Evolutionary conservation across 1,284 basidiomycete genomes (phyloP).

Genomic region (Serendipita sp.): DNA sequence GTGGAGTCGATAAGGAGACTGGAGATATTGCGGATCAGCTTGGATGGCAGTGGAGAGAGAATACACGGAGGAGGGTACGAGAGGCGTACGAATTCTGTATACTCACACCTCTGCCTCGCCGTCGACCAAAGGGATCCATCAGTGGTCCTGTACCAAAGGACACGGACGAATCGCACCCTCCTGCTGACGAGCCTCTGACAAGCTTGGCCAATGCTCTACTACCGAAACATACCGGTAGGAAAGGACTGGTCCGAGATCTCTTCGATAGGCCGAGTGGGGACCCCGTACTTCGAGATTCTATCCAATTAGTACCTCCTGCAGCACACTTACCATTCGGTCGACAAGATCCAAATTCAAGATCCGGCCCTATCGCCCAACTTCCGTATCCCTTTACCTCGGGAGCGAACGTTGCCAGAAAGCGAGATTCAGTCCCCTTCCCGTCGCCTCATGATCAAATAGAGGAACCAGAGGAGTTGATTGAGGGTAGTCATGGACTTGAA

Average conservation of each 20-base stretch:
- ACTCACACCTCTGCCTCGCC: slow-evolving; percentile 10
- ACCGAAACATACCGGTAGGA: slow-evolving; percentile 12
- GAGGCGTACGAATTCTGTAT: slow-evolving; percentile 72
- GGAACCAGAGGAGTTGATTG: slow-evolving; percentile 26
- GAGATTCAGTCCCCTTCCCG: slow-evolving; percentile 11
- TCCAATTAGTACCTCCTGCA: slow-evolving; percentile 4
- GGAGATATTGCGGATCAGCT: slow-evolving; percentile 19
- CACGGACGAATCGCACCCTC: background rate
- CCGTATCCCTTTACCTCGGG: slow-evolving; percentile 6
- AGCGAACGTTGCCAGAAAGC: slow-evolving; percentile 16
- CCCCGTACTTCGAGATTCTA: background rate
- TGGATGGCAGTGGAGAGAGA: slow-evolving; percentile 63
- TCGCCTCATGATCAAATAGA: slow-evolving; percentile 22
- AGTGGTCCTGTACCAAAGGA: background rate
- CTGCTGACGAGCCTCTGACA: slow-evolving; percentile 22
- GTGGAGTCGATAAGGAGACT: slow-evolving; percentile 25
- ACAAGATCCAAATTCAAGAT: slow-evolving; percentile 4
- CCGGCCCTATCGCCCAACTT: background rate
- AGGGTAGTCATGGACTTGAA: slow-evolving; percentile 24
- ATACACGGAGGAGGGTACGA: slow-evolving; percentile 53
- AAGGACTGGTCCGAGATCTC: slow-evolving; percentile 8
- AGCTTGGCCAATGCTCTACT: slow-evolving; percentile 17
- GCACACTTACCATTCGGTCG: slow-evolving; percentile 9
- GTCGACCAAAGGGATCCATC: slow-evolving; percentile 27
- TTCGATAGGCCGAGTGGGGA: slow-evolving; percentile 1